Percentiles rank a stretch among this genome's conserved stretches.
phyloP scores from a whole-genome alignment of 176 grass and related monocot genomes.

The Aechmea fasciata region DNA sequence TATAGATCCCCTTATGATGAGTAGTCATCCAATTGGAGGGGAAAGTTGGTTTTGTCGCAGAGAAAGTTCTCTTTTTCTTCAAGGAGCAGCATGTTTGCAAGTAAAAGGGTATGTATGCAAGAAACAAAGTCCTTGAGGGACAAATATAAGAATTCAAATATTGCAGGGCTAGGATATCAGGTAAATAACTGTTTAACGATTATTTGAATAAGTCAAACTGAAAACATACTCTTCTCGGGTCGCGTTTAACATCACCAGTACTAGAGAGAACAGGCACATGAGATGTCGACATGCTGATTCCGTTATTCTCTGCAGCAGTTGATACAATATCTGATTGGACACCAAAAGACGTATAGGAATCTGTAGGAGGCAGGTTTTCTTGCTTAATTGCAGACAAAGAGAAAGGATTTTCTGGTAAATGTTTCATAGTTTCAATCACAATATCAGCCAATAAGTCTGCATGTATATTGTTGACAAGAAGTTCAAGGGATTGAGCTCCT shows the following conservation, averaged over 20 bases:
- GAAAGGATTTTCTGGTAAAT: conserved; percentile 37
- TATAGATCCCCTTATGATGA: no score
- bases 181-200: no score
- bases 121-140: neutral
- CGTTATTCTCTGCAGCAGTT: conserved; percentile 17
- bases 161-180: no score
- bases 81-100: no score
- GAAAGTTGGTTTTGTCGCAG: no score
- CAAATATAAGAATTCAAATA: neutral
- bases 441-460: conserved; percentile 96
- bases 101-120: neutral
- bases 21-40: no score
- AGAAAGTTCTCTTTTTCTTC: no score
- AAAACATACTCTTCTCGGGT: conserved; percentile 84
- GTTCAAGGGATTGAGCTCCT: conserved; percentile 84
- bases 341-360: conserved; percentile 29
- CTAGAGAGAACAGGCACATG: conserved; percentile 26
- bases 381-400: conserved; percentile 20
- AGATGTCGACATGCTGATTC: conserved; percentile 25
- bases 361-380: conserved; percentile 12
- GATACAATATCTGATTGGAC: conserved; percentile 20
- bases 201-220: conserved; percentile 7
- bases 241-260: conserved; percentile 64
- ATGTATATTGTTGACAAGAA: conserved; percentile 86
- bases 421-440: conserved; percentile 99